Evolutionary conservation across 2,329 filamentous ascomycete species (phyloP), one percentile per base, ranked within the genome.

Genomic region (Gliomastix tumulicola): DNA sequence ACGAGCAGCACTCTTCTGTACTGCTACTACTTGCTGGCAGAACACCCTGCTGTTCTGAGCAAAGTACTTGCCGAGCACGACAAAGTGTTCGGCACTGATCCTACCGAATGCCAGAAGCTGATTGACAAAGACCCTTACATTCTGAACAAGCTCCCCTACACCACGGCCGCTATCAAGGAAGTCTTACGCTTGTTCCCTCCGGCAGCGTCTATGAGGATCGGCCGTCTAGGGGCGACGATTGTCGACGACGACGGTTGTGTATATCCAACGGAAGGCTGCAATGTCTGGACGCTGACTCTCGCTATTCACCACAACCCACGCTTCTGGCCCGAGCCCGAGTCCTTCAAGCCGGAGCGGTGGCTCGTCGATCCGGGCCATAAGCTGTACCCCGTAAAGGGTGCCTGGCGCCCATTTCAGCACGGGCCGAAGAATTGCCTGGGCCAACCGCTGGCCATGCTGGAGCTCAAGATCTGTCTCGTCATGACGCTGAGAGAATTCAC

Each of bases 351-450:
- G 0, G 64, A 68, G 35, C 59, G 66, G 5, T 69, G 61, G 47
- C 49, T 65, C 8, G 45, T 50, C 13, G 44, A 42, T 17, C 41
- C 47, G 22, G 41, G 40, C 30, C 44, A 62, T 37, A 44, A 50
- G 43, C 39, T 40, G 15, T 25, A 40, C 25, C 34, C 34, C 10
- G 19, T 28, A n/a, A 40, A 36, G 33, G 62, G 66, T 38, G 66
- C 69, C 2, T 78, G 63, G 60, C 58, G 73, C 13, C 63, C 71
- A 0, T 79, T 78, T 45, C 68, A 71, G 44, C 59, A 67, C 33
- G 73, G 74, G 0, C 63, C 63, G 3, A 50, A 74, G 12, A 67
- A 63, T 20, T 79, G 74, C 43, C 65, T 78, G n/a, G 74, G 73
- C 2, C 70, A 76, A 49, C 68, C 71, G 43, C 56, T 78, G 31